Conservation (phyloP, 257 asterid genomes). For the Fraxinus americana region DNA sequence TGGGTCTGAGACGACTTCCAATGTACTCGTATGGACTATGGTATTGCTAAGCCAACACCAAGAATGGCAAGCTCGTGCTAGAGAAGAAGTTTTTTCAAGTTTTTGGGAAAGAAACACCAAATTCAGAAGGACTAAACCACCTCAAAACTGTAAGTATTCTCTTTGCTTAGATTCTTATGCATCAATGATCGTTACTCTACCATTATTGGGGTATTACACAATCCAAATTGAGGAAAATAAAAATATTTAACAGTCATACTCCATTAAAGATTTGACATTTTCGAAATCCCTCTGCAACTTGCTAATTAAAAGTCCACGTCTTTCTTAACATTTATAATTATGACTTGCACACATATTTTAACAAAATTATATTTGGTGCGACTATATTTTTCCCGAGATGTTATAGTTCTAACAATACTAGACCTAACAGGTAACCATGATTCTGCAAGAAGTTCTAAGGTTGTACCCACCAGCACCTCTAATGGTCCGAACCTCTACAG, state of each 20-base stretch:
- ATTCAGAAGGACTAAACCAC: not conserved
- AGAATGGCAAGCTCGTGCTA: not conserved
- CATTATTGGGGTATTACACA: too few species aligned
- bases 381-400: too few species aligned
- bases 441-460: slow-evolving; percentile 2
- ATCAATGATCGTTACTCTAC: too few species aligned
- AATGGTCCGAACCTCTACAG: not conserved
- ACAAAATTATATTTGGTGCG: too few species aligned
- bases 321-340: too few species aligned
- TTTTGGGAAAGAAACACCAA: not conserved
- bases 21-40: too few species aligned
- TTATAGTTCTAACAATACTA: not conserved
- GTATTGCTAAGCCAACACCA: not conserved
- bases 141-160: not conserved
- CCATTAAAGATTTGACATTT: too few species aligned
- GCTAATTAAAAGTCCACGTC: not conserved
- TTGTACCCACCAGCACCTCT: not conserved
- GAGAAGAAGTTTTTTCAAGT: not conserved
- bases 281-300: too few species aligned
- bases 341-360: too few species aligned
- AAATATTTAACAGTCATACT: too few species aligned
- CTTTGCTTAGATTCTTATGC: too few species aligned
- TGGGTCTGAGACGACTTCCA: not conserved
- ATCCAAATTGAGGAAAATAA: too few species aligned
- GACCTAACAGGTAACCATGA: slow-evolving; percentile 1